Base-by-base conservation (phyloP, 176 grass and related monocot genomes). In the Aegilops longissima region DNA sequence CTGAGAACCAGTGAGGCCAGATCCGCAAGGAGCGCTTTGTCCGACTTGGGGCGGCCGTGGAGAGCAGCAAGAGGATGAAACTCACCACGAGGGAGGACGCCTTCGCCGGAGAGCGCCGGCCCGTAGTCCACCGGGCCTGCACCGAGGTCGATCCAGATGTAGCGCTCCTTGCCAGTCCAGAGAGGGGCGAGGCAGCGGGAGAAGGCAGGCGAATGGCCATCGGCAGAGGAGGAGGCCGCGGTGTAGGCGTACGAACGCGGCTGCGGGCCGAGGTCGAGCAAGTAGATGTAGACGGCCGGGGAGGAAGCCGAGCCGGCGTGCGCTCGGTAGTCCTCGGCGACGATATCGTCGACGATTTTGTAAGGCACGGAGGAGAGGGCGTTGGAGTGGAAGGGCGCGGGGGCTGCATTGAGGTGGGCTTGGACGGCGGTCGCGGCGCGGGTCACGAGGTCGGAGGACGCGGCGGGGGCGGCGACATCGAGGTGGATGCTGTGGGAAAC, bases 81-180 rank as follows among this genome's bases (percentile, higher is more conserved):
- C 79, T 99, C 97, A 87, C 97, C 94, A 81, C 94, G 94, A 13
- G 97, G 93, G 38, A 99, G 90, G 76, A 96, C 83, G 7, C 94
- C 97, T 0, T 99, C 93, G 14, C 97, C 97, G 8, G 97, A 96
- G n/a, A 93, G 93, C 24, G 92, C 92, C 3, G 97, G 97, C 8
- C 97, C 97, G 39, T 93, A 96, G 80, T 94, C 89, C 44, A 99
- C 94, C 5, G 97, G 97, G 20, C 97, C 97, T 0, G 97, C 94
- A 3, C 90, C 89, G 1, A 99, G 87, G 69, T 99, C 97, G 47
- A 99, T 94, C 97, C 97, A 99, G 54, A 99, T 51, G 77, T 99
- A 99, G 52, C 97, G 92, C 8, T 94, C 94, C 90, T 94, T 99
- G 62, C 92, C 97, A 5, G 94, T 42, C 97, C 97, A 96, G 14